Evolutionary conservation across 2,329 filamentous ascomycete species (phyloP), one percentile per base, ranked within the genome.

Genomic region (Zymoseptoria ardabiliae): DNA sequence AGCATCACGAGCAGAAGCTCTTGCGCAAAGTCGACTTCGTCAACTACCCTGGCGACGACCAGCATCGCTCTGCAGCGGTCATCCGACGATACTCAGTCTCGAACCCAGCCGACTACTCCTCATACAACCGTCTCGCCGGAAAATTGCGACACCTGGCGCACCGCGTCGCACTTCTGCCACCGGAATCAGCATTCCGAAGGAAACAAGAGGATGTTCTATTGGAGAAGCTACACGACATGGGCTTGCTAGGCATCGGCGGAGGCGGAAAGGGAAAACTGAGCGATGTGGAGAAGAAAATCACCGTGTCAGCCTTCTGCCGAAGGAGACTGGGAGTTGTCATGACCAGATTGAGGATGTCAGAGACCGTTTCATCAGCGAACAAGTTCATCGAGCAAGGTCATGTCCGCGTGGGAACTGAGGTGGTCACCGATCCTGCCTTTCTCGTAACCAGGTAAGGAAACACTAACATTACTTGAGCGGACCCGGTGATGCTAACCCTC

Each of bases 1-100:
- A 97, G 78, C 85, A 96, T 77, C 93, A 97, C 78, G 94, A 99
- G 85, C 86, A 94, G 74, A 95, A 94, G 82, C 88, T 97, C 73
- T 85, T 97, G 66, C 82, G 83, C 70, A 93, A 93, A 73, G 91
- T 94, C 76, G 92, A 99, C 78, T 96, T 99, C 77, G 87, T 92
- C 74, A 94, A 88, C 71, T 74, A 74, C 58, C 94, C 94, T 77
- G 86, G 86, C 71, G 92, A 97, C 78, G 84, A 88, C 71, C 82
- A 85, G 69, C 94, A 99, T 78, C 88, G 93, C 73, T 90, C 93
- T 76, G 85, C 90, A 58, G 78, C 81, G 52, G 85, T 97, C 61
- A 83, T 89, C 62, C 85, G 91, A 58, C 87, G 92, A 63, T 99
- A 99, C 77, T 89, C 89, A 77, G 91, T 97, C 71, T 89, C 93